A percentile compares a stretch with the other conserved stretches of the same genome.
Evolutionary conservation across 1,284 basidiomycete species (phyloP).

Genomic region (Chondrostereum purpureum): DNA sequence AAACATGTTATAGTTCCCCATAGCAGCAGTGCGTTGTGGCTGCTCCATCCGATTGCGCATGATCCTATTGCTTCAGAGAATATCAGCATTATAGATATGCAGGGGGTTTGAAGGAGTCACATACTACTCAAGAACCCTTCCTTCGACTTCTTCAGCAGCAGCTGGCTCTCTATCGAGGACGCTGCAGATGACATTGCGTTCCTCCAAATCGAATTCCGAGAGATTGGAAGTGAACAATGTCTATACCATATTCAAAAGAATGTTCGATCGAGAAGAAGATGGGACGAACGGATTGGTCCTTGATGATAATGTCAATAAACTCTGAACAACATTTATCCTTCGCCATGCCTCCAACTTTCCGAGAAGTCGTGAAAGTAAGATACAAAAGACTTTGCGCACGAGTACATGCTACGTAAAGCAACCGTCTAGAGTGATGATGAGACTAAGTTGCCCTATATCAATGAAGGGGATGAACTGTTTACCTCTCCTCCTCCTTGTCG

Average conservation of each 20-base stretch:
- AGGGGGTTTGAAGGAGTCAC: slow-evolving; percentile 12
- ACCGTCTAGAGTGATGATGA: slow-evolving; percentile 39
- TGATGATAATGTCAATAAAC: slow-evolving; percentile 37
- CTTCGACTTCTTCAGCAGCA: slow-evolving; percentile 33
- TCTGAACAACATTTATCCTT: slow-evolving; percentile 37
- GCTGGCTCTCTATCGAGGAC: slow-evolving; percentile 35
- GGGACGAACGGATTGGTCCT: slow-evolving; percentile 28
- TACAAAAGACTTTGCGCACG: slow-evolving; percentile 78
- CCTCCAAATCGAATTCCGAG: slow-evolving; percentile 25
- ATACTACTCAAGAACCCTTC: slow-evolving; percentile 41
- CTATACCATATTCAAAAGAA: slow-evolving; percentile 5
- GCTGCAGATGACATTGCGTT: slow-evolving; percentile 29
- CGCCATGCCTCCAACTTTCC: slow-evolving; percentile 47
- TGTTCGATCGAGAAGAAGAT: slow-evolving; percentile 1
- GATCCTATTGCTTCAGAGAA: background rate
- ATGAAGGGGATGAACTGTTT: slow-evolving; percentile 11
- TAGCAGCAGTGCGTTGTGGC: no score
- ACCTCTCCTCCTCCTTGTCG: slow-evolving; percentile 81
- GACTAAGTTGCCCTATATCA: slow-evolving; percentile 2
- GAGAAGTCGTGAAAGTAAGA: slow-evolving; percentile 41
- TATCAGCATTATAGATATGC: background rate
- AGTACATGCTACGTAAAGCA: slow-evolving; percentile 90
- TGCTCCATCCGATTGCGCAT: background rate
- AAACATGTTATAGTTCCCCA: no score
- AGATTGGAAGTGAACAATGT: slow-evolving; percentile 24